These are phyloP conservation scores for Fraxinus nigra DNA, from an alignment of 305 asterid genomes.

Conservation along the genomic window DNA sequence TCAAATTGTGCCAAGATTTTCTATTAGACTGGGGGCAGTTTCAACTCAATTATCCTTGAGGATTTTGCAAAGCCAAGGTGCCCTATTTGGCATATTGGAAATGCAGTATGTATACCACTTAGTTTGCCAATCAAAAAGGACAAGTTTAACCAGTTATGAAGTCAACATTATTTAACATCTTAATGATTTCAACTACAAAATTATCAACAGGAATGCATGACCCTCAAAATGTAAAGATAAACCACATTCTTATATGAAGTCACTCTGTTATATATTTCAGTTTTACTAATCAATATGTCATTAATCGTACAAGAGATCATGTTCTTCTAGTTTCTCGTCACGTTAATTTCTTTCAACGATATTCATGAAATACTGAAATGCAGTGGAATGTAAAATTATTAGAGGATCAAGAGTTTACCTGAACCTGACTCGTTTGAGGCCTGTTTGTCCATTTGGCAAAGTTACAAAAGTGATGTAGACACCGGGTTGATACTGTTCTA, in stretches of 20 bases:
- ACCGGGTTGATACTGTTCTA: constrained; percentile 45
- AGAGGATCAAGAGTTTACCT: constrained; percentile 29
- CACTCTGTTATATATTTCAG: background rate
- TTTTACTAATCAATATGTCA: background rate
- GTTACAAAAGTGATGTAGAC: constrained; percentile 36
- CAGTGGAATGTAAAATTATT: background rate
- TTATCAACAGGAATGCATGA: background rate
- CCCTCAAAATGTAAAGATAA: background rate
- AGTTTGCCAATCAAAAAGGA: background rate
- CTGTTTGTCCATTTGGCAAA: constrained; percentile 34
- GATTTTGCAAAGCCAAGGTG: background rate
- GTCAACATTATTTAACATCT: background rate
- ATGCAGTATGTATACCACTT: background rate
- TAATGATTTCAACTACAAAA: background rate
- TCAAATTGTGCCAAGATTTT: background rate
- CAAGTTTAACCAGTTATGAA: background rate
- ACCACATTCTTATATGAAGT: background rate
- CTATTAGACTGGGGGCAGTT: background rate
- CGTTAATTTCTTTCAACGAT: background rate
- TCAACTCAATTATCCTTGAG: background rate
- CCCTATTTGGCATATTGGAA: background rate
- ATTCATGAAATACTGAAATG: background rate
- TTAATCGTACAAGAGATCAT: background rate
- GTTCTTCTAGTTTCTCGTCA: background rate
- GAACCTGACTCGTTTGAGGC: constrained; percentile 45